Percentiles rank a stretch among this genome's conserved stretches.
These are phyloP conservation scores for Bipolaris gigantea DNA, from an alignment of 2,329 filamentous ascomycete genomes.

Conservation along the genomic window DNA sequence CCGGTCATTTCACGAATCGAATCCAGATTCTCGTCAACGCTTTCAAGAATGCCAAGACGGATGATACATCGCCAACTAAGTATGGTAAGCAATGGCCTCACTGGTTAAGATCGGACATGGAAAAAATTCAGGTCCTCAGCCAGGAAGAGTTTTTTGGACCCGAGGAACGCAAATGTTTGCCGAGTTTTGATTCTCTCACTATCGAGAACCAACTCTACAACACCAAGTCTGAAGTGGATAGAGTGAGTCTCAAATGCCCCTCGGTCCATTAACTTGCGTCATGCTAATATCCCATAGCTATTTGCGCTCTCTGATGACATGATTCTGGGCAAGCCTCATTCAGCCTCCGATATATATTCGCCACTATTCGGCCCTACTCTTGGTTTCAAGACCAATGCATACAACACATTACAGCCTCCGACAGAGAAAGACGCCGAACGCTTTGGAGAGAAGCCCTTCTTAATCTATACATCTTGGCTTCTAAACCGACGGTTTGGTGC, in stretches of 20 bases:
- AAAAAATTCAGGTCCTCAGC: constrained; percentile 43
- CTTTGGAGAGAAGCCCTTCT: constrained; percentile 51
- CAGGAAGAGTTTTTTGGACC: constrained; percentile 51
- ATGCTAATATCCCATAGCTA: constrained; percentile 16
- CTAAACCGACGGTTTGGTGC: constrained; percentile 51
- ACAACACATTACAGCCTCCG: constrained; percentile 45
- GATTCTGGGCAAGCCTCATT: constrained; percentile 48
- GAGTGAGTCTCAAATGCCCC: neutral
- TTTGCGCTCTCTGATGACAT: constrained; percentile 52
- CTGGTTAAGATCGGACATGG: constrained; percentile 45
- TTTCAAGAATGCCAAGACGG: constrained; percentile 24
- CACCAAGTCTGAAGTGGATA: constrained; percentile 41
- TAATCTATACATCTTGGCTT: constrained; percentile 51
- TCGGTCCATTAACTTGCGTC: neutral
- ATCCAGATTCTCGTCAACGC: constrained; percentile 51
- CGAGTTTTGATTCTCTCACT: constrained; percentile 51
- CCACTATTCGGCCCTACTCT: constrained; percentile 50
- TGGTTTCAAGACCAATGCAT: constrained; percentile 49
- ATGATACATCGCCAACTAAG: constrained; percentile 8
- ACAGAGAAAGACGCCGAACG: constrained; percentile 35
- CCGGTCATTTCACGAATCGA: constrained; percentile 48
- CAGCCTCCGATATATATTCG: constrained; percentile 50
- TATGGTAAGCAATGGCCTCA: constrained; percentile 41
- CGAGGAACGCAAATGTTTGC: constrained; percentile 44
- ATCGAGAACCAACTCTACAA: constrained; percentile 51